Evolutionary conservation across 148 eudicot genomes (phyloP).

Genomic region (Vaccinium vitisidaea): DNA sequence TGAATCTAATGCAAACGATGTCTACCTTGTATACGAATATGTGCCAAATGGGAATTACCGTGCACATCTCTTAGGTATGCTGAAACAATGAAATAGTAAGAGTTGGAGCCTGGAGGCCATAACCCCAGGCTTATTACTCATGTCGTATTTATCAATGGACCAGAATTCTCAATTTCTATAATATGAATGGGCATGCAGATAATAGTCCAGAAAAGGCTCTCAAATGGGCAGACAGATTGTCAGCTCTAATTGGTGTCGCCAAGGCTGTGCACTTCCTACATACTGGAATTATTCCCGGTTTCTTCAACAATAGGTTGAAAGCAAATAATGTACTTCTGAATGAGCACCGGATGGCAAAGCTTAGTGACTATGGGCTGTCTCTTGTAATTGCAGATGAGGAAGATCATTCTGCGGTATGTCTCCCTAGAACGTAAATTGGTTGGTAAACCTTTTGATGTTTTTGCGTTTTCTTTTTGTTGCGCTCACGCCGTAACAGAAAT

Average conservation of each 20-base stretch:
- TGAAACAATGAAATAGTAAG: not conserved
- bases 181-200: conserved; percentile 28
- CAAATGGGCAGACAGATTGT: conserved; percentile 66
- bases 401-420: conserved; percentile 37
- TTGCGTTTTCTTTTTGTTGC: not conserved
- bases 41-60: conserved; percentile 53
- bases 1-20: conserved; percentile 38
- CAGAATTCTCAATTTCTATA: not conserved
- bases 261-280: conserved; percentile 82
- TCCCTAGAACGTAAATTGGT: not conserved
- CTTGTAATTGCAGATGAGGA: conserved; percentile 48
- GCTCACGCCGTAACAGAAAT: not conserved
- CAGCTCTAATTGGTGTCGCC: conserved; percentile 55
- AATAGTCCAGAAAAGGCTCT: conserved; percentile 31
- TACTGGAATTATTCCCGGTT: conserved; percentile 73
- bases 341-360: conserved; percentile 61
- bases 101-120: not conserved
- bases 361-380: conserved; percentile 78
- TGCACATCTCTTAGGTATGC: conserved; percentile 53
- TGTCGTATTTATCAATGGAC: not conserved
- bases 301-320: conserved; percentile 63
- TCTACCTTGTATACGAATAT: conserved; percentile 66
- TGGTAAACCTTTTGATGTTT: not conserved
- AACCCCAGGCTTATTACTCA: not conserved
- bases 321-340: conserved; percentile 55